Evolutionary conservation across 768 basidiomycete species (phyloP).

Genomic region (Calvatia gigantea): DNA sequence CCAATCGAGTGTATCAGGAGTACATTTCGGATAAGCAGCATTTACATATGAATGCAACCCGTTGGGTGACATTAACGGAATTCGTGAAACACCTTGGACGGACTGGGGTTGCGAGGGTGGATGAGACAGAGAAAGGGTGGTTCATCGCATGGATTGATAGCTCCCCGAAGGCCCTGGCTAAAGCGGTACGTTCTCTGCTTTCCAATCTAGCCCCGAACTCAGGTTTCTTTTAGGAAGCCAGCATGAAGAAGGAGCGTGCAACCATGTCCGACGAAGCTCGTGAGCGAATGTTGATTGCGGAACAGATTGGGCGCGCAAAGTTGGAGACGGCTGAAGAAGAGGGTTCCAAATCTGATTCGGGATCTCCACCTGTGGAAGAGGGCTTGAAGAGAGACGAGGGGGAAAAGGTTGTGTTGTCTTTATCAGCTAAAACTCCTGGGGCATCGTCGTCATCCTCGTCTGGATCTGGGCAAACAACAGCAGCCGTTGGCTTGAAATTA

Average conservation of each 20-base stretch:
- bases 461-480: slow-evolving; percentile 29
- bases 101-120: slow-evolving; percentile 83
- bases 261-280: slow-evolving; percentile 94
- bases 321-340: slow-evolving; percentile 38
- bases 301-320: slow-evolving; percentile 90
- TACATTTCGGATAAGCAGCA: slow-evolving; percentile 93
- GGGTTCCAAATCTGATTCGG: slow-evolving; percentile 4
- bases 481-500: slow-evolving; percentile 49
- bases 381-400: slow-evolving; percentile 72
- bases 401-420: slow-evolving; percentile 74
- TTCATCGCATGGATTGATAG: slow-evolving; percentile 98
- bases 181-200: slow-evolving; percentile 53
- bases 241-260: slow-evolving; percentile 86
- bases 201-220: slow-evolving; percentile 3
- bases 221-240: slow-evolving; percentile 56
- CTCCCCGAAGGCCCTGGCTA: slow-evolving; percentile 90
- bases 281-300: slow-evolving; percentile 82
- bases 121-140: slow-evolving; percentile 99
- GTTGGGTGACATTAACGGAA: slow-evolving; percentile 97
- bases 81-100: slow-evolving; percentile 89
- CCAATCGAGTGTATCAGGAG: slow-evolving; percentile 96
- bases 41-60: slow-evolving; percentile 97
- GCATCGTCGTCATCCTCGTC: slow-evolving; percentile 27
- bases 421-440: slow-evolving; percentile 53
- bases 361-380: slow-evolving; percentile 43